phyloP scores from a whole-genome alignment of 2,329 filamentous ascomycete genomes.

The Aspergillus ochraceoroseus region DNA sequence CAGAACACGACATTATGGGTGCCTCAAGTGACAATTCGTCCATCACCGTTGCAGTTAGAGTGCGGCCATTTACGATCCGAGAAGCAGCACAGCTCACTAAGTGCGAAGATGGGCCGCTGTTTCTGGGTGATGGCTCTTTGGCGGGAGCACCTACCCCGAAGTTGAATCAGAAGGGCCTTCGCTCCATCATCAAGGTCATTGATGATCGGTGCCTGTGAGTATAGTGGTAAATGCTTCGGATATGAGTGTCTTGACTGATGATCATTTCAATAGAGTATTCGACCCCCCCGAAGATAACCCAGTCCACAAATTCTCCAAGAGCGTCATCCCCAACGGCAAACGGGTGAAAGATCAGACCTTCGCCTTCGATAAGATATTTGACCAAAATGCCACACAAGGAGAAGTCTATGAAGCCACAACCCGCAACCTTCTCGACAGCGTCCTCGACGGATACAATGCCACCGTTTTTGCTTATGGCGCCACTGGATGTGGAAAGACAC shows the following conservation, averaged over 20 bases:
- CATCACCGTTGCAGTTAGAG: slow-evolving; percentile 53
- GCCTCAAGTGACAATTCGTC: slow-evolving; percentile 46
- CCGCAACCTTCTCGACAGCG: slow-evolving; percentile 81
- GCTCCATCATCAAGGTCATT: slow-evolving; percentile 90
- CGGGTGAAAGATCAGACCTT: slow-evolving; percentile 97
- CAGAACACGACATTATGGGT: slow-evolving; percentile 35
- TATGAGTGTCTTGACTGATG: slow-evolving; percentile 16
- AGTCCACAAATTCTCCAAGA: slow-evolving; percentile 78
- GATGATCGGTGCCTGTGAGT: slow-evolving; percentile 93
- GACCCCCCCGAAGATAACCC: slow-evolving; percentile 94
- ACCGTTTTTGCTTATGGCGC: slow-evolving; percentile 98
- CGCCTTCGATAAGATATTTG: slow-evolving; percentile 92
- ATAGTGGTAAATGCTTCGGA: background rate
- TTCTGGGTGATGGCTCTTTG: slow-evolving; percentile 93
- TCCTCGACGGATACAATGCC: slow-evolving; percentile 96
- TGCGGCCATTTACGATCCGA: slow-evolving; percentile 69
- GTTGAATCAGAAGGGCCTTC: slow-evolving; percentile 76
- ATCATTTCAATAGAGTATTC: slow-evolving; percentile 63
- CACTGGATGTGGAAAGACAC: slow-evolving; percentile 96
- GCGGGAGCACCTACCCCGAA: slow-evolving; percentile 82
- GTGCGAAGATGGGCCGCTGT: slow-evolving; percentile 77
- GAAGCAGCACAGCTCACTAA: slow-evolving; percentile 83
- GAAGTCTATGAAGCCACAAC: slow-evolving; percentile 96
- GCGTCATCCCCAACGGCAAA: slow-evolving; percentile 76
- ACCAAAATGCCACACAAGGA: slow-evolving; percentile 84